phyloP scores from a whole-genome alignment of 2,329 filamentous ascomycete genomes.

The Alternaria infectoria region DNA sequence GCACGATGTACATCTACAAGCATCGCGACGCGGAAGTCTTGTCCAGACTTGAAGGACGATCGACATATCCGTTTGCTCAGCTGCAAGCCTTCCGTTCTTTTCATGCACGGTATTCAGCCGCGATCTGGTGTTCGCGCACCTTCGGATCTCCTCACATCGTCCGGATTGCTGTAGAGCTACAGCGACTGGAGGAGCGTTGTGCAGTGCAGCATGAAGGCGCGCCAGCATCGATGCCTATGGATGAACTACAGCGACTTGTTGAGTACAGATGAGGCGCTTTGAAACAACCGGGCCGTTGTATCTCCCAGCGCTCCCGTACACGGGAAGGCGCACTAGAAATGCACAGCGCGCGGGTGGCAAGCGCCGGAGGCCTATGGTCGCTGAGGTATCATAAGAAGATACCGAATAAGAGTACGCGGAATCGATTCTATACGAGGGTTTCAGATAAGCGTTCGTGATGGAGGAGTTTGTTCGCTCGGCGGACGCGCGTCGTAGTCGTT shows the following conservation, averaged over 20 bases:
- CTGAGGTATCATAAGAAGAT: background rate
- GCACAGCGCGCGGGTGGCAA: background rate
- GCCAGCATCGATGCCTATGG: background rate
- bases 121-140: background rate
- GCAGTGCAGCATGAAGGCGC: background rate
- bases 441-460: background rate
- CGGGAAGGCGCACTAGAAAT: background rate
- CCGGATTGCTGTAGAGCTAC: background rate
- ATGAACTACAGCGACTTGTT: background rate
- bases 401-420: background rate
- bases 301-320: background rate
- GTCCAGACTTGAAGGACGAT: background rate
- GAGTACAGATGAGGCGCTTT: background rate
- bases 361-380: background rate
- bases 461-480: background rate
- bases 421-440: background rate
- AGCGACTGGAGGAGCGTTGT: background rate
- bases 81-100: background rate
- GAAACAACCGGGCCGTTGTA: conserved; percentile 4
- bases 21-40: background rate
- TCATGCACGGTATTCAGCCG: background rate
- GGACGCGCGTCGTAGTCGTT: background rate
- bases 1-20: background rate
- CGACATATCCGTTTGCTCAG: background rate
- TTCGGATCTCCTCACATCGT: conserved; percentile 15